Evolutionary conservation across 2,329 filamentous ascomycete species (phyloP), one percentile per base, ranked within the genome.

Genomic region (Cladorrhinum sp.): DNA sequence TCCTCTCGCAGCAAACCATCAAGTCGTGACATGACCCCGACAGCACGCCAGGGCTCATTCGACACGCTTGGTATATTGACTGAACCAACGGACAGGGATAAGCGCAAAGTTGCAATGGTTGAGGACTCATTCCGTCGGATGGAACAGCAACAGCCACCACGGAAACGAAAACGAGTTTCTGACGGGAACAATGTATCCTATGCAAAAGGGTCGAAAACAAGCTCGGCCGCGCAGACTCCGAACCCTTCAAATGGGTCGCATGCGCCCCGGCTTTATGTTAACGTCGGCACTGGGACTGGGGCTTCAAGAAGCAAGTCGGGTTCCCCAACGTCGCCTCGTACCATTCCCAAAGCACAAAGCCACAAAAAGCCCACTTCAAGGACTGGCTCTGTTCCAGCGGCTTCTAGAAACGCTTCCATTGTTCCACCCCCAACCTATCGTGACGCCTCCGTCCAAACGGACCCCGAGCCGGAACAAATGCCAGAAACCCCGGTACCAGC

Each of bases 41-140:
- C 76, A 1, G 73, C 79, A 16, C 78, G 81, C 6, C 82, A 86
- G 66, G 86, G 85, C 24, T 83, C 84, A 0, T 81, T 85, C 59
- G 81, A 87, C 55, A 83, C 83, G 9, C 72, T 83, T 1, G 82
- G 82, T 3, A 85, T 87, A 66, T 73, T 87, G 59, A 87, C 84
- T 0, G 85, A 86, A 64, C 83, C 82, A 6, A 87, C 86, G 0
- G 85, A 88, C 64, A 81, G 86, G 27, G 86, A 89, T 63, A 88
- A 89, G 73, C 78, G 86, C 36, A 89, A 89, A 66, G 81, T 88
- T 10, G 82, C 84, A 20, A 85, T 85, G 80, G 79, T 87, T 0
- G 86, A 89, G 65, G 84, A 87, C 61, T 78, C 83, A 1, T 84
- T 89, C 70, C 79, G 84, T 58, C 84, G 80, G 22, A 85, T 86